Percentiles rank a stretch among this genome's conserved stretches.
Conservation (phyloP, 768 basidiomycete species). For the Naganishia kalamii region DNA sequence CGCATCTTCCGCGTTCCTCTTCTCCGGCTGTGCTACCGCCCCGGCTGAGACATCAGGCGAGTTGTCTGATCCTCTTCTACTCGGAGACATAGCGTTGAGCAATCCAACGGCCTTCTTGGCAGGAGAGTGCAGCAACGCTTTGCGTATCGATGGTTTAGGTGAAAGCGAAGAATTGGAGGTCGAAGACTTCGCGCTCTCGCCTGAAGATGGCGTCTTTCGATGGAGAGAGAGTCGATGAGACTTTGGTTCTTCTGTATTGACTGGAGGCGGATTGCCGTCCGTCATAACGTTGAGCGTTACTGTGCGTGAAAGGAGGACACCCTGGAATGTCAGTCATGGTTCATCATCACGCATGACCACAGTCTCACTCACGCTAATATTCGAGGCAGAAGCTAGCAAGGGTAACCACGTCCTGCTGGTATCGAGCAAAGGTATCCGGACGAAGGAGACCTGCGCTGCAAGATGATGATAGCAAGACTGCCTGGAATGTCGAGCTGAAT, state of each 20-base stretch:
- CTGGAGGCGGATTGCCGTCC: neutral
- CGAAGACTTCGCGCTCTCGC: neutral
- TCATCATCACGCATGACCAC: neutral
- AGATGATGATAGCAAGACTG: too few relatives aligned
- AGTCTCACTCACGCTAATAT: neutral
- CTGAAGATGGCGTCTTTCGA: conserved; percentile 1
- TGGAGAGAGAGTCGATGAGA: conserved; percentile 4
- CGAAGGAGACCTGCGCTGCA: too few relatives aligned
- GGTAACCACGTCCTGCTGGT: too few relatives aligned
- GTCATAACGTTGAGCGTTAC: too few relatives aligned
- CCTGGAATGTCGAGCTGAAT: too few relatives aligned
- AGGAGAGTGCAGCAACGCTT: neutral
- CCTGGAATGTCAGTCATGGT: too few relatives aligned
- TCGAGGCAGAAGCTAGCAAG: too few relatives aligned
- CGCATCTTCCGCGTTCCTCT: neutral
- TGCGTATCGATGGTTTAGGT: neutral
- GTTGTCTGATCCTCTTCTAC: neutral
- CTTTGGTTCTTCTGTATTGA: neutral
- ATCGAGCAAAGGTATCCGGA: too few relatives aligned
- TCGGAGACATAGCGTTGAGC: neutral
- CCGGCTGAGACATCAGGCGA: neutral
- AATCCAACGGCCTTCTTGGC: conserved; percentile 2
- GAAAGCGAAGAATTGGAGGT: neutral
- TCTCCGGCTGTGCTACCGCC: neutral
- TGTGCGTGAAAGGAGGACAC: too few relatives aligned